Percentiles rank a stretch among this genome's conserved stretches.
Conservation (phyloP, 164 flowering plant genomes). For the Saururus chinensis region DNA sequence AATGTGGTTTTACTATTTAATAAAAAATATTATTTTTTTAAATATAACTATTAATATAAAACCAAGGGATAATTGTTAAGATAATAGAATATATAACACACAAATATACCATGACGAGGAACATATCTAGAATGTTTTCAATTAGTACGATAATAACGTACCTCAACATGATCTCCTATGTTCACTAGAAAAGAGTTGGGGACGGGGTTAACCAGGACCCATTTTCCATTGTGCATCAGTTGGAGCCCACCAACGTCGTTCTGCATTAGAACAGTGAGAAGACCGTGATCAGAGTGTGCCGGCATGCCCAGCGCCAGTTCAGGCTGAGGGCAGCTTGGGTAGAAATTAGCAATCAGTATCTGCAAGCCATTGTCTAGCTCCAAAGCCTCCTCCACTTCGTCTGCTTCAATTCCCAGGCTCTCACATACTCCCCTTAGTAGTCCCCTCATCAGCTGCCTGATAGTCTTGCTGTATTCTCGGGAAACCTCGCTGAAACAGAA, state of each 20-base stretch:
- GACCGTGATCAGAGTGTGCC: constrained; percentile 10
- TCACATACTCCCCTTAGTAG: constrained; percentile 6
- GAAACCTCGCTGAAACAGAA: constrained; percentile 27
- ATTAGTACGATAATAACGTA: constrained; percentile 4
- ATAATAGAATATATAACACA: too few species aligned
- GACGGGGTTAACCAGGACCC: constrained; percentile 41
- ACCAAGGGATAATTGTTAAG: too few species aligned
- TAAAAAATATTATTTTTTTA: too few species aligned
- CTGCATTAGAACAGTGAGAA: constrained; percentile 30
- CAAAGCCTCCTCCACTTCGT: constrained; percentile 3
- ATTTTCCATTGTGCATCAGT: constrained; percentile 39
- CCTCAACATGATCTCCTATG: constrained; percentile 56
- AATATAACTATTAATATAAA: too few species aligned
- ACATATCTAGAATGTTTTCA: too few species aligned
- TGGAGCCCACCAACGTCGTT: constrained; percentile 56
- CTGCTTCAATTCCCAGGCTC: constrained; percentile 8
- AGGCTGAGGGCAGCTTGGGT: constrained; percentile 12
- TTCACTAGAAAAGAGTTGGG: constrained; percentile 55
- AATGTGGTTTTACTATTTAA: too few species aligned
- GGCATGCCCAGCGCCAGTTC: constrained; percentile 11
- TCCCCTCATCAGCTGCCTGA: constrained; percentile 5
- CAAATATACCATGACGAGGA: too few species aligned
- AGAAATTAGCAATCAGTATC: constrained; percentile 4
- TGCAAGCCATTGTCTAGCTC: constrained; percentile 5
- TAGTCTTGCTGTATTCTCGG: constrained; percentile 24